A percentile compares a stretch with the other conserved stretches of the same genome.
Evolutionary conservation across 2,329 filamentous ascomycete genomes (phyloP).

Genomic region (Exophiala dermatitidis): DNA sequence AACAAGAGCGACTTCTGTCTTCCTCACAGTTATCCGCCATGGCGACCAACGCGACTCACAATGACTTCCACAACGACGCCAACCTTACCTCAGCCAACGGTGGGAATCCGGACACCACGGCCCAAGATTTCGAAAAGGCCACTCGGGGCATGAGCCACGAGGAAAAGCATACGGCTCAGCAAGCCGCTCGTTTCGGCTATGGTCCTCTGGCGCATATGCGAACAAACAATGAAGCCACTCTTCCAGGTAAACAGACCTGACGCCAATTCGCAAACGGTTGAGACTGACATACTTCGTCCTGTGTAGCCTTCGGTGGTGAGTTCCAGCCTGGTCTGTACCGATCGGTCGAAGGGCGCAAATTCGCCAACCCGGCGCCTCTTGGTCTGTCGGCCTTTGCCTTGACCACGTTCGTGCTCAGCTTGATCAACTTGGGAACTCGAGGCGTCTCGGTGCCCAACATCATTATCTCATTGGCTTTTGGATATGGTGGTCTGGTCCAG

Average conservation of each 20-base stretch:
- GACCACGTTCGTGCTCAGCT: constrained; percentile 72
- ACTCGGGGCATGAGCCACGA: constrained; percentile 38
- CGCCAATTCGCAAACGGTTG: background rate
- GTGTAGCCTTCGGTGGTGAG: constrained; percentile 62
- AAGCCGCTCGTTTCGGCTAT: constrained; percentile 44
- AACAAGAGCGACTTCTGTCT: background rate
- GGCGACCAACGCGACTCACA: constrained; percentile 18
- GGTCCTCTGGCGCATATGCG: constrained; percentile 47
- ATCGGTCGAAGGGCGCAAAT: constrained; percentile 58
- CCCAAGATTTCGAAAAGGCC: constrained; percentile 21
- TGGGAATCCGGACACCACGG: background rate
- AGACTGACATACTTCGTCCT: background rate
- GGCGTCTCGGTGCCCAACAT: constrained; percentile 57
- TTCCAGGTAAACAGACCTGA: constrained; percentile 15
- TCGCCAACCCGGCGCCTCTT: constrained; percentile 72
- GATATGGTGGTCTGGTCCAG: constrained; percentile 72
- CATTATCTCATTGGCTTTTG: constrained; percentile 61
- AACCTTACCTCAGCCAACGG: constrained; percentile 4
- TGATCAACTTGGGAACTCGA: constrained; percentile 62
- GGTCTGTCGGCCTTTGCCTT: constrained; percentile 73
- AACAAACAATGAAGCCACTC: constrained; percentile 32
- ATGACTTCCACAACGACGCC: constrained; percentile 5
- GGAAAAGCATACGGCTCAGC: constrained; percentile 39
- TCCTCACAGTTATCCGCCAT: constrained; percentile 5
- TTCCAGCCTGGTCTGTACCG: constrained; percentile 65